These are phyloP conservation scores for Ganoderma lingzhi DNA, from an alignment of 1,284 basidiomycete genomes.

Conservation along the genomic window DNA sequence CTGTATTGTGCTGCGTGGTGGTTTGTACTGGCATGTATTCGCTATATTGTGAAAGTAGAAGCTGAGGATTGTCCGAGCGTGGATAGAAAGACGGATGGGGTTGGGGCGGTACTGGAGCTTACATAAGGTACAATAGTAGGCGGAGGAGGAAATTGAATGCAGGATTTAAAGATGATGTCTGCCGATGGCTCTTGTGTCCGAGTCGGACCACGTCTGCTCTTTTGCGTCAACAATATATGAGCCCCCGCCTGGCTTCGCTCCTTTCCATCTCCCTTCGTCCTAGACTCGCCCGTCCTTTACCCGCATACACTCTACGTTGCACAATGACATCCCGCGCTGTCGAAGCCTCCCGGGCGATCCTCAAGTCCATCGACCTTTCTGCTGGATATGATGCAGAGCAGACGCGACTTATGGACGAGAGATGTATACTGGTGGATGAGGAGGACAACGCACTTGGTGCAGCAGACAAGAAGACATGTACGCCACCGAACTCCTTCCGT, in stretches of 20 bases:
- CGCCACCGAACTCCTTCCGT: conserved; percentile 40
- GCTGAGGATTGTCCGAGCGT: background rate
- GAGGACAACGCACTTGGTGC: conserved; percentile 91
- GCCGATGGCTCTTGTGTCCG: conserved; percentile 28
- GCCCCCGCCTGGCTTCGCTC: conserved; percentile 30
- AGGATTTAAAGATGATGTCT: conserved; percentile 3
- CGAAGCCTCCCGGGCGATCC: conserved; percentile 63
- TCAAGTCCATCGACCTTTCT: conserved; percentile 78
- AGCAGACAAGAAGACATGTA: conserved; percentile 97
- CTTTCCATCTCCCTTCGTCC: conserved; percentile 32
- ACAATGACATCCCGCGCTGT: conserved; percentile 53
- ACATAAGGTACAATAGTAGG: background rate
- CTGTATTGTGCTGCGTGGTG: background rate
- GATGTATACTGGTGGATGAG: conserved; percentile 95
- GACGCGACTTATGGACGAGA: conserved; percentile 94
- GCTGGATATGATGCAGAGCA: conserved; percentile 80
- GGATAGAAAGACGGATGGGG: background rate
- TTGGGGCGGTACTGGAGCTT: background rate
- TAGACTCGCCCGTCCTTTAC: conserved; percentile 16
- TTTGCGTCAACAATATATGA: conserved; percentile 32
- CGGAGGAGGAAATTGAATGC: background rate
- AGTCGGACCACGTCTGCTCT: conserved; percentile 31
- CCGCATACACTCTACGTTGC: conserved; percentile 22
- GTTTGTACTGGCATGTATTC: background rate
- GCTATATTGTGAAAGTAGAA: background rate